Evolutionary conservation across 179 eudicot species (phyloP), one percentile per base, ranked within the genome.

Genomic region (Amaranthus tricolor): DNA sequence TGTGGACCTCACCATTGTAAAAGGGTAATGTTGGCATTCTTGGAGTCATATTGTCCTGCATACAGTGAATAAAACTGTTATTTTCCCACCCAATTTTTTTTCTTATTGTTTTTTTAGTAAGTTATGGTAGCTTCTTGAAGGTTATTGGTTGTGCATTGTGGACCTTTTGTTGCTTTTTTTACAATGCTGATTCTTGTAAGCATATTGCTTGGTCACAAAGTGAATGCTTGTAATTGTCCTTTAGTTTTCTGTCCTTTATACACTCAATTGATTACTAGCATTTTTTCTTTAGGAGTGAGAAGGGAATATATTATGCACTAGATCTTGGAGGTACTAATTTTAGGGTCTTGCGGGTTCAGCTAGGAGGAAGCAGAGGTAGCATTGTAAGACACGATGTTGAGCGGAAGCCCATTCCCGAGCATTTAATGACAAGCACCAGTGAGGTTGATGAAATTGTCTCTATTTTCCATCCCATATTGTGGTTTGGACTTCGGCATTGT

Each of bases 301-400:
- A 85, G 79, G 99, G 98, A 67, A 84, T 86, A 67, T 96, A 86
- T 85, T 96, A 96, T 65, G 96, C 96, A 8, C 83, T 93, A 78
- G 83, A 93, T 83, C 91, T 96, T 70, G 98, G 97, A 68, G 99
- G 97, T 73, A 89, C 97, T 21, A 83, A 96, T 82, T 93, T 91
- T 73, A 86, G 99, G 82, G 90, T 96, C 62, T 79, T 89, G 77
- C 82, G 94, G 68, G 94, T 96, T 84, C 90, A 87, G 75, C 87
- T 89, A 40, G 92, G 87, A 67, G 97, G 93, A 68, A 79, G 84
- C 76, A 83, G 85, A 54, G 84, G 92, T 45, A 59, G 79, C 74
- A 81, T 80, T 11, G 74, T 91, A 58, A 79, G 80, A 57, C 79
- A 74, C 66, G 88, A 89, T 62, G 86, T 86, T 40, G 90, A 88